phyloP scores from a whole-genome alignment of 495 filamentous ascomycete genomes.

The Penicillium simplicissimum region DNA sequence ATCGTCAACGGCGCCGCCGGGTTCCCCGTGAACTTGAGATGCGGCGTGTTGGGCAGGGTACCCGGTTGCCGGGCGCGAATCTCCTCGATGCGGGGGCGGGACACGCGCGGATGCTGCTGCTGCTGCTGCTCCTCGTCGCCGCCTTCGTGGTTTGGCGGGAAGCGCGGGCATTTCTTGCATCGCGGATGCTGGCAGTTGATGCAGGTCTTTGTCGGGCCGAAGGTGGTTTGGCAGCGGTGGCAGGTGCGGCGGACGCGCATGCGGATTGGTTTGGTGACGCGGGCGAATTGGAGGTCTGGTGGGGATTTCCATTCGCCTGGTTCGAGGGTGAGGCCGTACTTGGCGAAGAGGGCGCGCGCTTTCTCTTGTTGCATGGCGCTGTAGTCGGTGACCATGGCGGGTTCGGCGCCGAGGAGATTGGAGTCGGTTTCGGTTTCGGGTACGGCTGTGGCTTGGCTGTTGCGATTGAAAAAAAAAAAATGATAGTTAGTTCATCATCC shows the following conservation, averaged over 20 bases:
- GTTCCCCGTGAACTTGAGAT: slow-evolving; percentile 21
- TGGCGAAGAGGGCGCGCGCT: slow-evolving; percentile 68
- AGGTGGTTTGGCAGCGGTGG: slow-evolving; percentile 73
- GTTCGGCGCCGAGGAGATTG: slow-evolving; percentile 24
- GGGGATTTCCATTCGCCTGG: slow-evolving; percentile 66
- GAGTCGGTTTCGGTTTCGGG: slow-evolving; percentile 8
- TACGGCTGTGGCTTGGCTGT: slow-evolving; percentile 22
- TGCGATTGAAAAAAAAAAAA: background rate
- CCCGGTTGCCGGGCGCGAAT: slow-evolving; percentile 16
- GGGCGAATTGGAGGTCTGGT: slow-evolving; percentile 57
- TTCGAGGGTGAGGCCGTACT: slow-evolving; percentile 71
- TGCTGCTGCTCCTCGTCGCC: slow-evolving; percentile 9
- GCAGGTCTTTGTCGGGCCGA: slow-evolving; percentile 70
- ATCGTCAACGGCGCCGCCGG: slow-evolving; percentile 47
- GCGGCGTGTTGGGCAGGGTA: slow-evolving; percentile 4
- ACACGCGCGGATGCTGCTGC: slow-evolving; percentile 38
- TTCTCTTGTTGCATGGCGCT: slow-evolving; percentile 60
- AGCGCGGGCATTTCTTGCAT: slow-evolving; percentile 77
- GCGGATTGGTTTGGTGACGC: slow-evolving; percentile 85
- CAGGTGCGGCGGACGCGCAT: slow-evolving; percentile 88
- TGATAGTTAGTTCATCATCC: background rate
- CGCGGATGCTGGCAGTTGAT: slow-evolving; percentile 70
- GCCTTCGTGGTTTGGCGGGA: slow-evolving; percentile 48
- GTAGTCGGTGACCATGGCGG: slow-evolving; percentile 35
- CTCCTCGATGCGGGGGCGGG: slow-evolving; percentile 33